Base-by-base conservation (phyloP, 176 grass and related monocot genomes). In the Ampelocalamus luodianensis region DNA sequence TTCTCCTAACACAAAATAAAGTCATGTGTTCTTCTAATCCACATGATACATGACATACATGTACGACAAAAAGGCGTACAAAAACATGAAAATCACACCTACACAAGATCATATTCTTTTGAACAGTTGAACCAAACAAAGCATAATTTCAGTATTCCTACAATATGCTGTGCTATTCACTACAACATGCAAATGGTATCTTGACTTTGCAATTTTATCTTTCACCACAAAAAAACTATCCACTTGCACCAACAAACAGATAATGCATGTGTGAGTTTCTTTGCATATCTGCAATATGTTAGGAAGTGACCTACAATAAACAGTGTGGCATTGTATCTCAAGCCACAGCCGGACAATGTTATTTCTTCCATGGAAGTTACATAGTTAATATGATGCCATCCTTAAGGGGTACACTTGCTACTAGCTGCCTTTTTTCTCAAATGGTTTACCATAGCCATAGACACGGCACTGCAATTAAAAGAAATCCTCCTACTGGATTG, bases 321-420 rank as follows among this genome's bases (percentile, higher is more conserved):
- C 20, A 62, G 66, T 29, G 53, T 8, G 45, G 1, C 22, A 79
- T 62, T 62, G 53, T 79, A 22, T 71, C 23, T 63, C 23, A 75
- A n/a, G 43, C 66, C 37, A 43, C n/a, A 67, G 67, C 34, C 36
- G 2, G 36, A 71, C 20, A 86, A 17, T 74, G 10, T 20, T 39
- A 80, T 86, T 65, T 56, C 36, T 54, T 53, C 18, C 42, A 73
- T 4, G 2, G 53, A 55, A 55, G 53, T 74, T 66, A 34, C 69
- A 44, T 36, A 44, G 12, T 44, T 58, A 72, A 81, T 43, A 56
- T n/a, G 49, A 26, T 68, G 24, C 46, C 72, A 72, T 48, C 15
- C 5, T 72, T 72, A 61, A 61, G 55, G 43, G 58, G 58, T 5
- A 55, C 18, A 77, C 34, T 38, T 77, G 29, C 51, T 38, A 77